Percentiles rank a stretch among this genome's conserved stretches.
These are phyloP conservation scores for Yarrowia sp. DNA, from an alignment of 805 yeast genomes.

Conservation along the genomic window DNA sequence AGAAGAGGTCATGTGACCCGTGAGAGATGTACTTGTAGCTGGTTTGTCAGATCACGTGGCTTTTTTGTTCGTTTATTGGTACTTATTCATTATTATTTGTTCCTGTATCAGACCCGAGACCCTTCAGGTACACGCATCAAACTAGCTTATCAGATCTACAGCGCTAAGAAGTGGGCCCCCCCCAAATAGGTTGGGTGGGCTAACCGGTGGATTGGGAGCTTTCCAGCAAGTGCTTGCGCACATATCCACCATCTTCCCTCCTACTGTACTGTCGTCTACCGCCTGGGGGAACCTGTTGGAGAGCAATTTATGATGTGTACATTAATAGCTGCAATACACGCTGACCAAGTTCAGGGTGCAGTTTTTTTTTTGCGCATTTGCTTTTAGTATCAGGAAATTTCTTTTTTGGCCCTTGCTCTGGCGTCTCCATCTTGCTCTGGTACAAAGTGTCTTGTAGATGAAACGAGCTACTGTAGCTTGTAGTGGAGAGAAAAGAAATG, in stretches of 20 bases:
- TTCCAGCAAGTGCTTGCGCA: too few relatives aligned
- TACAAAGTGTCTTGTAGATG: not conserved
- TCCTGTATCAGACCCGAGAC: not conserved
- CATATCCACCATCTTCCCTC: too few relatives aligned
- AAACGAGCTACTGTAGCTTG: too few relatives aligned
- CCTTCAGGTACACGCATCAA: conserved; percentile 2
- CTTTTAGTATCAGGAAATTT: not conserved
- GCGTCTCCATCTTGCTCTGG: not conserved
- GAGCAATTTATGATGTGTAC: not conserved
- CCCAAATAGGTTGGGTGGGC: not conserved
- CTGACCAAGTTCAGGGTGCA: not conserved
- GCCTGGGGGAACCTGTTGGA: not conserved
- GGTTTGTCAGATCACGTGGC: not conserved
- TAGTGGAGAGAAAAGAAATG: not conserved
- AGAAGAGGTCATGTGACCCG: too few relatives aligned
- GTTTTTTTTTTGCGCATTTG: conserved; percentile 3
- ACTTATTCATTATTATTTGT: not conserved
- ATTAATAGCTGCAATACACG: not conserved
- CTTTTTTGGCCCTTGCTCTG: conserved; percentile 8
- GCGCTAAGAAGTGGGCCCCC: not conserved
- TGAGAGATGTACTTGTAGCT: too few relatives aligned
- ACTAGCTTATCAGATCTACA: conserved; percentile 26
- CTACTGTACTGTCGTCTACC: too few relatives aligned
- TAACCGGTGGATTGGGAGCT: not conserved
- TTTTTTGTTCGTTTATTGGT: not conserved